These are phyloP conservation scores for Obba rivulosa DNA, from an alignment of 768 basidiomycete genomes.

Conservation along the genomic window DNA sequence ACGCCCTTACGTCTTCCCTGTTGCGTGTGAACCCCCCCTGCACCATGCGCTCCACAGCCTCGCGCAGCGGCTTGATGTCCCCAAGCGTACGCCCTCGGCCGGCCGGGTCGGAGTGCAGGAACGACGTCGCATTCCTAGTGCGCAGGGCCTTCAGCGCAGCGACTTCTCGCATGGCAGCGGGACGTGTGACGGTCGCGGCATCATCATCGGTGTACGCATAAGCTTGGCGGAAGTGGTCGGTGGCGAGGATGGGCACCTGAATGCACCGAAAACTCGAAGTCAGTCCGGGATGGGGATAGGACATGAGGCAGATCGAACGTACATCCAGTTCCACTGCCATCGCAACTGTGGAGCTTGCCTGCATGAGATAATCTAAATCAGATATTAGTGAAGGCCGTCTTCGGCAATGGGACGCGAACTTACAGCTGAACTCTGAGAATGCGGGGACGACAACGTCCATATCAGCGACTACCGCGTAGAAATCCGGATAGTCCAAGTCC, in stretches of 20 bases:
- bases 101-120: slow-evolving; percentile 13
- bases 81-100: slow-evolving; percentile 11
- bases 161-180: slow-evolving; percentile 35
- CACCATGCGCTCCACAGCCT: slow-evolving; percentile 26
- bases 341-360: slow-evolving; percentile 37
- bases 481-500: slow-evolving; percentile 32
- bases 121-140: slow-evolving; percentile 23
- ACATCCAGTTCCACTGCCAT: slow-evolving; percentile 37
- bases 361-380: slow-evolving; percentile 26
- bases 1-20: slow-evolving; percentile 19
- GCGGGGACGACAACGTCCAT: slow-evolving; percentile 39
- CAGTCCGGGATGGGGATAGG: background rate
- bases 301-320: slow-evolving; percentile 2
- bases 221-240: slow-evolving; percentile 30
- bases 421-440: slow-evolving; percentile 30
- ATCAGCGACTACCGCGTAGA: slow-evolving; percentile 30
- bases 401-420: background rate
- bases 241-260: slow-evolving; percentile 37
- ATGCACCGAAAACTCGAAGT: background rate
- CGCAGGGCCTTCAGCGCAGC: slow-evolving; percentile 33
- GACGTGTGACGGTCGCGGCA: slow-evolving; percentile 32
- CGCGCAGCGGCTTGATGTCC: slow-evolving; percentile 12
- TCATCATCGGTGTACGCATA: slow-evolving; percentile 36
- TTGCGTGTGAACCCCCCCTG: slow-evolving; percentile 26
- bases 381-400: background rate